Percentiles rank a stretch among this genome's conserved stretches.
phyloP scores from a whole-genome alignment of 345 rosid genomes.

The Rhodamnia argentea region DNA sequence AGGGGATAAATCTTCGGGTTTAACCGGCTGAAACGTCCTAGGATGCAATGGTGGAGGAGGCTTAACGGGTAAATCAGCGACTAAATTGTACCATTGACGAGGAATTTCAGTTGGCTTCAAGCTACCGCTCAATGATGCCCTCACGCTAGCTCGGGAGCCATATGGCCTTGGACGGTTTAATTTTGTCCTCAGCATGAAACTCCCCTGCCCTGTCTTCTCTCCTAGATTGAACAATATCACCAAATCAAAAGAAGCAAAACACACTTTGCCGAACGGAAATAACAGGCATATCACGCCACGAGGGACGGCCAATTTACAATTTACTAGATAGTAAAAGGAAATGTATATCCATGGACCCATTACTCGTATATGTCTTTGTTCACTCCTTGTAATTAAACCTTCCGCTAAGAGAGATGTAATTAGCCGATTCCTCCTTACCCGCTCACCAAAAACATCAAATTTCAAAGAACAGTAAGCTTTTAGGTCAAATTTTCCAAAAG shows the following conservation, averaged over 20 bases:
- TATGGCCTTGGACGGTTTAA: constrained; percentile 15
- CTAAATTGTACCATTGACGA: constrained; percentile 56
- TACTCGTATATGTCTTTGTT: neutral
- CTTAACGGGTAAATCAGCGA: constrained; percentile 69
- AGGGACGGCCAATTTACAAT: neutral
- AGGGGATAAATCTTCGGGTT: constrained; percentile 70
- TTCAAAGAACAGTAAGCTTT: neutral
- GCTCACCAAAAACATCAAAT: neutral
- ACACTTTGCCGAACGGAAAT: neutral
- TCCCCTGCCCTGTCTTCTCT: constrained; percentile 15
- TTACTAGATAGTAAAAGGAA: neutral
- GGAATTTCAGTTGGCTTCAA: constrained; percentile 38
- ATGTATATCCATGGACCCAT: neutral
- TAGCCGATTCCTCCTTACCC: neutral
- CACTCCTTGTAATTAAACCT: neutral
- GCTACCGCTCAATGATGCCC: constrained; percentile 21
- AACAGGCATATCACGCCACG: neutral
- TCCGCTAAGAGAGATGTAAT: neutral
- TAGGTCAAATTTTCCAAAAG: neutral
- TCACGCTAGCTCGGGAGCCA: constrained; percentile 28
- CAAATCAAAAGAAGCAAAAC: neutral
- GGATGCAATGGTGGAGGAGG: constrained; percentile 88
- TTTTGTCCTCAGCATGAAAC: constrained; percentile 9
- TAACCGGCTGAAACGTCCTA: constrained; percentile 55
- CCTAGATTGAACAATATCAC: constrained; percentile 4